A percentile compares a stretch with the other conserved stretches of the same genome.
These are phyloP conservation scores for Nannochloris sp. DNA, from an alignment of 139 green algal genomes.

Conservation along the genomic window DNA sequence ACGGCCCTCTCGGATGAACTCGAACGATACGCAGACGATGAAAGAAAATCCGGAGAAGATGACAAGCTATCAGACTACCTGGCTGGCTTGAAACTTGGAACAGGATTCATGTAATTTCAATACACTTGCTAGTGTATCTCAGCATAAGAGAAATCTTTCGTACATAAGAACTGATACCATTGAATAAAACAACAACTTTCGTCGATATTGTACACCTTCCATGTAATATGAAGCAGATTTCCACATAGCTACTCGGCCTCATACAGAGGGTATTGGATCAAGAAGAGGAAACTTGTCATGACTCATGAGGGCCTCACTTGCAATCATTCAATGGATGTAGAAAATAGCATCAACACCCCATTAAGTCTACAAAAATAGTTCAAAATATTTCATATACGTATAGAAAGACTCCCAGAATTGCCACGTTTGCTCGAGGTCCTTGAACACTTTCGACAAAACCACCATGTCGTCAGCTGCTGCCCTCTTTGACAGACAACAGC, in stretches of 20 bases:
- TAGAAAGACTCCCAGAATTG: not conserved
- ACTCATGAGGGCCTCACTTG: no score
- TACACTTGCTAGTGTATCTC: not conserved
- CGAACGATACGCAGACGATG: not conserved
- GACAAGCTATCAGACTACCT: conserved; percentile 7
- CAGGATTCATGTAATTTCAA: conserved; percentile 15
- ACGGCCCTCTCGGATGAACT: not conserved
- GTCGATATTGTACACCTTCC: no score
- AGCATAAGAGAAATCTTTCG: not conserved
- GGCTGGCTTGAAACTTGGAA: conserved; percentile 21
- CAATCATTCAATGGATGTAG: no score
- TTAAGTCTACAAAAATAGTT: no score
- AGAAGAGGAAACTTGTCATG: no score
- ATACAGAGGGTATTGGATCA: no score
- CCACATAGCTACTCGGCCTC: no score
- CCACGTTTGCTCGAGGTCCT: not conserved
- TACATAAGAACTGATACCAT: not conserved
- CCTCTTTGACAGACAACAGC: conserved; percentile 2
- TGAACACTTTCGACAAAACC: not conserved
- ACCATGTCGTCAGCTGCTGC: conserved; percentile 1
- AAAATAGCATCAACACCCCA: no score
- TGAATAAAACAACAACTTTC: not conserved
- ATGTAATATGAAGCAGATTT: no score
- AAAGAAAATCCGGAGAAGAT: not conserved
- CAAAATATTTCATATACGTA: not conserved